Conservation (phyloP, 1,284 basidiomycete species). For the Mycosarcoma maydis region DNA sequence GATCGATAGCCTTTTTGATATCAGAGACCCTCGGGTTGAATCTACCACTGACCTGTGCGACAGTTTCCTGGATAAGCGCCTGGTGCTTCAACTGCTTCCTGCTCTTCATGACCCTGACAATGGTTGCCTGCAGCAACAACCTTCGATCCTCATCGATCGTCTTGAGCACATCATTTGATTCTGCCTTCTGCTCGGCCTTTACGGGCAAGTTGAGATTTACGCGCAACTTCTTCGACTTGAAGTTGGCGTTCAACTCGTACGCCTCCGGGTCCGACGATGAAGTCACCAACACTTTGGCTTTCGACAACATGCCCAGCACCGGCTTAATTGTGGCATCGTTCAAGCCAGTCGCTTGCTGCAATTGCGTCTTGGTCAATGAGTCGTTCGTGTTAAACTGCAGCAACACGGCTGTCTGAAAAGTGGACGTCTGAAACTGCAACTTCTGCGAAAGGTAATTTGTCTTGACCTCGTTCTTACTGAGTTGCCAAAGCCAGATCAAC, state of each 20-base stretch:
- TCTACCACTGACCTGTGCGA: constrained; percentile 85
- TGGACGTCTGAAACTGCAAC: constrained; percentile 93
- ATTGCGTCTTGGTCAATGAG: constrained; percentile 81
- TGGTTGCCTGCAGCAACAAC: constrained; percentile 95
- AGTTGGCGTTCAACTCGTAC: constrained; percentile 78
- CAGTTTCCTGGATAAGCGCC: constrained; percentile 90
- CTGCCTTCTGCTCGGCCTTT: constrained; percentile 92
- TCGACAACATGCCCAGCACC: constrained; percentile 83
- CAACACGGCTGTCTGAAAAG: constrained; percentile 94
- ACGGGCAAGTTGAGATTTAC: constrained; percentile 93
- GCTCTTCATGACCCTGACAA: constrained; percentile 98
- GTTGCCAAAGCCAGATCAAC: constrained; percentile 97
- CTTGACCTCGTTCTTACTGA: constrained; percentile 92
- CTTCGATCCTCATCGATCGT: constrained; percentile 97
- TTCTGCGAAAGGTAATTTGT: constrained; percentile 93
- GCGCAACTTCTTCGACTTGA: constrained; percentile 88
- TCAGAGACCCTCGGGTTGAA: constrained; percentile 90
- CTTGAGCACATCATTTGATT: constrained; percentile 89
- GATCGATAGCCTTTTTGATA: constrained; percentile 91
- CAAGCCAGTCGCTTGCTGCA: constrained; percentile 83
- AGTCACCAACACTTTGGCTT: constrained; percentile 84
- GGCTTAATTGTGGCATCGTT: constrained; percentile 84
- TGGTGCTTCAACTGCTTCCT: constrained; percentile 96
- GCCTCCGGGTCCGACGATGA: constrained; percentile 70
- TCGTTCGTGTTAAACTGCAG: constrained; percentile 91